A percentile compares a stretch with the other conserved stretches of the same genome.
Conservation (phyloP, 208 protist genomes). For the Leishmania tropica region DNA sequence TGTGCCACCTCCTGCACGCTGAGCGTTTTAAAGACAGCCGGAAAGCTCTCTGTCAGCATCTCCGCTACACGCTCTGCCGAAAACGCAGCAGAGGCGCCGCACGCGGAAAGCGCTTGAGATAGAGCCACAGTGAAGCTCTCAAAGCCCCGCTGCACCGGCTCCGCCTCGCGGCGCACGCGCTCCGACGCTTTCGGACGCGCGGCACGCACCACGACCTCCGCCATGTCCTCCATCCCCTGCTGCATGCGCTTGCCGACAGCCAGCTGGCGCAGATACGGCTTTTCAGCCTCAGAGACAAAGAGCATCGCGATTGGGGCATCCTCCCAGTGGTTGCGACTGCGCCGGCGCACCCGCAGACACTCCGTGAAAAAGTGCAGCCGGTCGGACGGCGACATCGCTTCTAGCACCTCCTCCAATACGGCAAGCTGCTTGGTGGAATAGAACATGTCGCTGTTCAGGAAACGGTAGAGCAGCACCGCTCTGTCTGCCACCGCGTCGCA, state of each 20-base stretch:
- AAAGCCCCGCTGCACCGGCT: slow-evolving; percentile 28
- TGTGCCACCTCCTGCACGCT: slow-evolving; percentile 36
- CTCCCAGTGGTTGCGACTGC: slow-evolving; percentile 77
- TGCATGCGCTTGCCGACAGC: slow-evolving; percentile 40
- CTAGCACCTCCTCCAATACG: slow-evolving; percentile 59
- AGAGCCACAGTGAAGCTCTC: slow-evolving; percentile 40
- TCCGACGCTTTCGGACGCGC: slow-evolving; percentile 23
- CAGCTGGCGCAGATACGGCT: slow-evolving; percentile 40
- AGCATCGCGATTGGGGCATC: slow-evolving; percentile 74
- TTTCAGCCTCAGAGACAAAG: slow-evolving; percentile 48
- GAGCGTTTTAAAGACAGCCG: slow-evolving; percentile 33
- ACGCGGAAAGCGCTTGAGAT: slow-evolving; percentile 16
- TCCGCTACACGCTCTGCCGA: slow-evolving; percentile 24
- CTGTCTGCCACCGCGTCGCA: slow-evolving; percentile 19
- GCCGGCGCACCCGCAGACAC: slow-evolving; percentile 64
- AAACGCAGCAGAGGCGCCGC: slow-evolving; percentile 5
- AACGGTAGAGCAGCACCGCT: slow-evolving; percentile 65
- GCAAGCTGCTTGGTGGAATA: slow-evolving; percentile 62
- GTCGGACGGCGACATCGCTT: slow-evolving; percentile 31
- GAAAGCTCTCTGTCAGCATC: slow-evolving; percentile 35
- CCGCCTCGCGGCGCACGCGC: slow-evolving; percentile 27
- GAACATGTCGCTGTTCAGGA: slow-evolving; percentile 91
- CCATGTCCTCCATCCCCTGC: slow-evolving; percentile 39
- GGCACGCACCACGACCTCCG: slow-evolving; percentile 28
- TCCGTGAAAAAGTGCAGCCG: slow-evolving; percentile 75